Evolutionary conservation across 1,284 basidiomycete species (phyloP).

Genomic region (Pyrrhoderma noxium): DNA sequence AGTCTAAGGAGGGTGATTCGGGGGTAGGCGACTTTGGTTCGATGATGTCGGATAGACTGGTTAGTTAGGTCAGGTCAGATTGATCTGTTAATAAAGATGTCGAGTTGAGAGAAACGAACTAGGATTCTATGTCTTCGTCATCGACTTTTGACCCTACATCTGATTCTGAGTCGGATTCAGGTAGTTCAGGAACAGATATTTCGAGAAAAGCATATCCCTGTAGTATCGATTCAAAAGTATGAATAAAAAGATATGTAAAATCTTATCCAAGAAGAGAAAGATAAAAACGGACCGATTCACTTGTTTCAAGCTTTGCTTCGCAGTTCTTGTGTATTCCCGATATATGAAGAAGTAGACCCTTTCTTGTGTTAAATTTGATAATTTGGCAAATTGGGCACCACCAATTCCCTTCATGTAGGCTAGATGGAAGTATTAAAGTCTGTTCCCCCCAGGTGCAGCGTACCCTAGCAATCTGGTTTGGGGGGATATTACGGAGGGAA

Average conservation of each 20-base stretch:
- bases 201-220: conserved; percentile 25
- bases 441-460: background rate
- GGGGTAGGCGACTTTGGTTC: background rate
- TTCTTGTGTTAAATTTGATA: conserved; percentile 38
- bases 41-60: background rate
- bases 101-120: background rate
- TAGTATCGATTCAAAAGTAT: conserved; percentile 14
- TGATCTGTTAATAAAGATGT: too few species aligned
- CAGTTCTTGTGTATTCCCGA: conserved; percentile 46
- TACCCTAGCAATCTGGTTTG: too few species aligned
- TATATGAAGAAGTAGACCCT: conserved; percentile 48
- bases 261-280: conserved; percentile 2
- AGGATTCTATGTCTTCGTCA: background rate
- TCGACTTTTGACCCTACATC: background rate
- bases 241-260: background rate
- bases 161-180: conserved; percentile 11
- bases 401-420: conserved; percentile 29
- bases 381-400: conserved; percentile 57
- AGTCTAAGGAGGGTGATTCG: background rate
- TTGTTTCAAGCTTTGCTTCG: conserved; percentile 33
- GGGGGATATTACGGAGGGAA: too few species aligned
- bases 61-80: too few species aligned
- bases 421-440: background rate
- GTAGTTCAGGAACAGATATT: conserved; percentile 10
- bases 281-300: conserved; percentile 19